Evolutionary conservation across 305 asterid species (phyloP).

Genomic region (Vinca major): DNA sequence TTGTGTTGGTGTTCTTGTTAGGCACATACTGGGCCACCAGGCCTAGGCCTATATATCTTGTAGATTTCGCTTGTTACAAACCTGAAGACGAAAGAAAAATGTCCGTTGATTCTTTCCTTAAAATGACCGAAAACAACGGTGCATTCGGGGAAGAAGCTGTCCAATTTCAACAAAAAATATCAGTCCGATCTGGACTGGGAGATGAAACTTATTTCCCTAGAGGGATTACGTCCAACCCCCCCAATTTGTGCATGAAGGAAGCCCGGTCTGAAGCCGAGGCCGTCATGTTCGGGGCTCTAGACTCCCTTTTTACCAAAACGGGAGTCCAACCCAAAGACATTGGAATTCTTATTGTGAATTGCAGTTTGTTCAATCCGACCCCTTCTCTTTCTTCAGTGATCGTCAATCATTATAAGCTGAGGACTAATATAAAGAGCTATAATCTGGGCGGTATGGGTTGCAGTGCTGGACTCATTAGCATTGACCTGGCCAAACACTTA

Average conservation of each 20-base stretch:
- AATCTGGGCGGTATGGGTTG: constrained; percentile 36
- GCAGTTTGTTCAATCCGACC: constrained; percentile 29
- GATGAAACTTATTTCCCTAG: constrained; percentile 28
- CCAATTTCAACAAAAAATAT: constrained; percentile 20
- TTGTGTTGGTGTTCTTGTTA: constrained; percentile 11
- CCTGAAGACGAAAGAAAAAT: constrained; percentile 24
- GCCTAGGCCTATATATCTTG: constrained; percentile 17
- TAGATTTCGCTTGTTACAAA: constrained; percentile 27
- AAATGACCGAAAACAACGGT: constrained; percentile 23
- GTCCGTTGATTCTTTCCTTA: constrained; percentile 17
- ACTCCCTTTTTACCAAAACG: constrained; percentile 21
- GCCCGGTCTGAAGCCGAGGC: constrained; percentile 30
- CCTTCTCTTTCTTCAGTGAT: constrained; percentile 32
- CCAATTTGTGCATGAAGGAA: constrained; percentile 24
- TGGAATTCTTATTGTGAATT: constrained; percentile 26
- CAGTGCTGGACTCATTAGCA: constrained; percentile 28
- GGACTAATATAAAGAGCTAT: constrained; percentile 23
- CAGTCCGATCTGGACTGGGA: constrained; percentile 26
- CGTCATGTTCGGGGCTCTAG: constrained; percentile 27
- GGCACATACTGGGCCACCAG: constrained; percentile 24
- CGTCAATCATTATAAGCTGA: constrained; percentile 22
- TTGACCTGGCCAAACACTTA: constrained; percentile 28
- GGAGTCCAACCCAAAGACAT: constrained; percentile 21
- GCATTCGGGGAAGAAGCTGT: constrained; percentile 20
- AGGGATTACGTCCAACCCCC: constrained; percentile 22